These are phyloP conservation scores for Carex cristatella DNA, from an alignment of 176 grass and related monocot species.

Conservation along the genomic window DNA sequence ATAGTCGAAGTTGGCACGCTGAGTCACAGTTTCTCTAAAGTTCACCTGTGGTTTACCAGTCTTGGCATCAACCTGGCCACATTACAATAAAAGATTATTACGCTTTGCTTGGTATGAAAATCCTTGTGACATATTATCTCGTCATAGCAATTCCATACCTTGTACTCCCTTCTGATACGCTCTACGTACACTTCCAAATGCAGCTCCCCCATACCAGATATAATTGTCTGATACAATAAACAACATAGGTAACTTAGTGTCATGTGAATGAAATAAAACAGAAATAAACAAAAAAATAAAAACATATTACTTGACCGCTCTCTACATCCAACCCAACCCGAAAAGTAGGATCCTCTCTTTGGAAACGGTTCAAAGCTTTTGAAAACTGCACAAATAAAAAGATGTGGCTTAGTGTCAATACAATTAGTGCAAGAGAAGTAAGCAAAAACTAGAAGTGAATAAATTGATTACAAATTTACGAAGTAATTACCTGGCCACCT, in stretches of 20 bases:
- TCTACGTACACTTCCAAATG: constrained; percentile 99
- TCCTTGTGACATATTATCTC: not conserved
- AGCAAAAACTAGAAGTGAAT: constrained; percentile 10
- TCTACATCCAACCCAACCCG: constrained; percentile 89
- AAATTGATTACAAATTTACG: constrained; percentile 23
- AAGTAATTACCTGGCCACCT: constrained; percentile 83
- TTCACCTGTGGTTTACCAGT: constrained; percentile 80
- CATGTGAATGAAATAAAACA: constrained; percentile 11
- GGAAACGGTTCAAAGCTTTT: constrained; percentile 94
- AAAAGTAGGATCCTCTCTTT: constrained; percentile 97
- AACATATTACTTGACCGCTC: constrained; percentile 59
- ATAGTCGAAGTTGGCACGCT: constrained; percentile 87
- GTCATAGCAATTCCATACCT: constrained; percentile 32
- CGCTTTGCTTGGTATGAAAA: not conserved
- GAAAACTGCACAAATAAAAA: constrained; percentile 61
- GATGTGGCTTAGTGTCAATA: not conserved
- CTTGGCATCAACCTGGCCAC: constrained; percentile 9
- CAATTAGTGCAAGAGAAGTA: not conserved
- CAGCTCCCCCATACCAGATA: constrained; percentile 97
- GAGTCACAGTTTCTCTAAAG: constrained; percentile 89
- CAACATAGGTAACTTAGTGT: constrained; percentile 1
- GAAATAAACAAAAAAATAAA: constrained; percentile 1
- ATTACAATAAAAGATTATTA: not conserved
- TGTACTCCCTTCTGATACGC: constrained; percentile 90
- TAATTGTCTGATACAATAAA: constrained; percentile 68